Evolutionary conservation across 2,329 filamentous ascomycete genomes (phyloP).

Genomic region (Coniella vitis): DNA sequence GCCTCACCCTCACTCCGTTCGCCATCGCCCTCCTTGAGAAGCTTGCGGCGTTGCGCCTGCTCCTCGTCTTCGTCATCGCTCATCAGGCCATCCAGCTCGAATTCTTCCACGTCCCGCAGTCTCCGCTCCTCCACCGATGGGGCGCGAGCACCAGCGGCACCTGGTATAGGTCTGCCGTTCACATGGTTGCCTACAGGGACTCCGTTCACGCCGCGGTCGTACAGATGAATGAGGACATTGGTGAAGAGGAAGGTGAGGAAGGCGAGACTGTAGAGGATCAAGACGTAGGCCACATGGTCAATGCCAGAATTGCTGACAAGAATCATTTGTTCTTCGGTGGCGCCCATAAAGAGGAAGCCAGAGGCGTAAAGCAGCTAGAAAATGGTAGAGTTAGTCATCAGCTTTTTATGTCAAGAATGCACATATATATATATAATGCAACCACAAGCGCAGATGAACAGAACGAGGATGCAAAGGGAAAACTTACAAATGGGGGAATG

Average conservation of each 20-base stretch:
- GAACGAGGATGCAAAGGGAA: neutral
- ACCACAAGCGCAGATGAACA: too few species aligned
- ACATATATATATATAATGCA: too few species aligned
- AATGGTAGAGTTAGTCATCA: slow-evolving; percentile 16
- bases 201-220: slow-evolving; percentile 54
- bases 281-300: slow-evolving; percentile 84
- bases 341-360: slow-evolving; percentile 95
- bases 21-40: slow-evolving; percentile 27
- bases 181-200: slow-evolving; percentile 27
- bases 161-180: slow-evolving; percentile 26
- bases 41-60: slow-evolving; percentile 30
- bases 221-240: slow-evolving; percentile 78
- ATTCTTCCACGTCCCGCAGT: slow-evolving; percentile 79
- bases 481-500: slow-evolving; percentile 50
- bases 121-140: slow-evolving; percentile 41
- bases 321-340: slow-evolving; percentile 92
- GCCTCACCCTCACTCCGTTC: slow-evolving; percentile 11
- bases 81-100: slow-evolving; percentile 85
- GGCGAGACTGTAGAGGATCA: slow-evolving; percentile 84
- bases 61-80: slow-evolving; percentile 74
- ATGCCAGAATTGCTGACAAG: slow-evolving; percentile 67
- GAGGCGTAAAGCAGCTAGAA: slow-evolving; percentile 77
- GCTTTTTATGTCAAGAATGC: too few species aligned
- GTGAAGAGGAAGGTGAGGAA: slow-evolving; percentile 88
- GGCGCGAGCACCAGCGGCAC: neutral